Evolutionary conservation across 73 alveolate species (phyloP).

Genomic region (Strombidium stylifer): DNA sequence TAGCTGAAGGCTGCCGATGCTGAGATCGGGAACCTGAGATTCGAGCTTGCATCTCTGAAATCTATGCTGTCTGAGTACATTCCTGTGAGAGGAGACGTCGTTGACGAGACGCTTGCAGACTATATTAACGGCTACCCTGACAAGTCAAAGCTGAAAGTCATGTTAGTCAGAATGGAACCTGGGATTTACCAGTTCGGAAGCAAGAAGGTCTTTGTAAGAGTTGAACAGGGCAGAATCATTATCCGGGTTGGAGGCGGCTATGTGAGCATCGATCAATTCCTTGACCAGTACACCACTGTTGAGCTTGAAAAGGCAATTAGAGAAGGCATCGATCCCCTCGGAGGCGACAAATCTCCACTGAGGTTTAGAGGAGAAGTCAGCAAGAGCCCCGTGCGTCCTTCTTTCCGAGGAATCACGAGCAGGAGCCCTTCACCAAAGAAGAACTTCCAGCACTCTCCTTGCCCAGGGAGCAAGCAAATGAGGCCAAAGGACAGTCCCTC

Average conservation of each 20-base stretch:
- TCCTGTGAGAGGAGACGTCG: conserved; percentile 58
- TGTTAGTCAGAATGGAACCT: conserved; percentile 60
- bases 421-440: no score
- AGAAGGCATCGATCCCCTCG: no score
- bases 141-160: conserved; percentile 32
- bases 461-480: no score
- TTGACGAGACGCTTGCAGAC: conserved; percentile 62
- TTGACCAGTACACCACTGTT: conserved; percentile 52
- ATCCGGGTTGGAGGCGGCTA: conserved; percentile 74
- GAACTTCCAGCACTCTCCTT: no score
- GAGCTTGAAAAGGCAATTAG: conserved; percentile 61
- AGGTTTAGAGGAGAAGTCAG: no score
- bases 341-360: no score
- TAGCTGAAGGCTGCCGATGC: conserved; percentile 29
- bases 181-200: conserved; percentile 64
- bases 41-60: no score
- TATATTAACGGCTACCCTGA: conserved; percentile 51
- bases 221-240: conserved; percentile 58
- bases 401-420: no score
- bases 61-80: no score
- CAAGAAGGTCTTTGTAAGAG: conserved; percentile 54
- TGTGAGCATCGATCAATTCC: conserved; percentile 58
- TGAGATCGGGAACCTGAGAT: conserved; percentile 38
- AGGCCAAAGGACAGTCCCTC: no score
- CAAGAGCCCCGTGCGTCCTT: no score